Conservation (phyloP, 148 eudicot species). For the Vaccinium darrowii region DNA sequence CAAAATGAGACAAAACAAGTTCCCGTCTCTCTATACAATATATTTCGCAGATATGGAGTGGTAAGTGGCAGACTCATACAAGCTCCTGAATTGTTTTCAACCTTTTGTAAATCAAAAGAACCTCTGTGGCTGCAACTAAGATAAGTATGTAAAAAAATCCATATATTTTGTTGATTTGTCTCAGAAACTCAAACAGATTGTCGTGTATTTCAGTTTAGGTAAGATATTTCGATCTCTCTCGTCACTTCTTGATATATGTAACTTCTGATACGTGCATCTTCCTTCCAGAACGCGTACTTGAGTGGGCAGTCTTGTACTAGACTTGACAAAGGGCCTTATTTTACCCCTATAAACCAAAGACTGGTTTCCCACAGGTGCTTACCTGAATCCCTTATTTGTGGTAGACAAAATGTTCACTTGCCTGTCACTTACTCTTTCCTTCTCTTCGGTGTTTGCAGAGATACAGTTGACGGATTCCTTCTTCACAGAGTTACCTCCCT, state of each 20-base stretch:
- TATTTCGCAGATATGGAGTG: conserved; percentile 43
- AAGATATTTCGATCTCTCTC: neutral
- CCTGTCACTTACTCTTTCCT: neutral
- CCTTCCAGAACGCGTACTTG: conserved; percentile 45
- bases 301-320: conserved; percentile 33
- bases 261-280: neutral
- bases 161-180: no score
- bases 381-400: neutral
- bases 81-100: neutral
- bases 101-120: neutral
- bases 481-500: conserved; percentile 54
- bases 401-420: neutral
- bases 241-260: neutral
- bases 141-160: neutral
- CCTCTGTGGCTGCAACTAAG: neutral
- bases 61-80: conserved; percentile 23
- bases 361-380: conserved; percentile 23
- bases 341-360: conserved; percentile 24
- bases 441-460: conserved; percentile 18
- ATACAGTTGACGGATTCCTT: conserved; percentile 40
- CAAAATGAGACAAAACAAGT: conserved; percentile 20
- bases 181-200: neutral
- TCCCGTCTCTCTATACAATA: conserved; percentile 24
- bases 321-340: conserved; percentile 26
- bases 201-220: neutral